phyloP scores from a whole-genome alignment of 2,329 filamentous ascomycete genomes.

The Emmonsiellopsis sp. region DNA sequence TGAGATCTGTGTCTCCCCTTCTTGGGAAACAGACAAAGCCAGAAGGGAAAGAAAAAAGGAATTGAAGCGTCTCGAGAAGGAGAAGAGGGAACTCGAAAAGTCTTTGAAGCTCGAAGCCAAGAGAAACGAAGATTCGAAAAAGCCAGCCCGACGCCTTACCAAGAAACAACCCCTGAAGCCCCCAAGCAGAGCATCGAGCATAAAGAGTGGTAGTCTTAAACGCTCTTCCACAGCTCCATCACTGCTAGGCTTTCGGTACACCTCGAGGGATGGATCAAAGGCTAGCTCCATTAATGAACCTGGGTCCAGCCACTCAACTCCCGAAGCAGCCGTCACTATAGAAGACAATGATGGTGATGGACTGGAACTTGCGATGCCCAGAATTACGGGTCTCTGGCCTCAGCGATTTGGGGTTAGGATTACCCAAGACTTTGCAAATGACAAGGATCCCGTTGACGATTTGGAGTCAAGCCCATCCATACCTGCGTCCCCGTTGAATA shows the following conservation, averaged over 20 bases:
- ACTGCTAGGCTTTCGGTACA: conserved; percentile 10
- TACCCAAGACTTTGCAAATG: conserved; percentile 5
- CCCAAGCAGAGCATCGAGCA: conserved; percentile 13
- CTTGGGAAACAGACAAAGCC: conserved; percentile 9
- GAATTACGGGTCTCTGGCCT: conserved; percentile 7
- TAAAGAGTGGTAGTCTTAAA: conserved; percentile 5
- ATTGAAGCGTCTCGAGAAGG: conserved; percentile 10
- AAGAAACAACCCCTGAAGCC: conserved; percentile 8
- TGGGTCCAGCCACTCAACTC: background rate
- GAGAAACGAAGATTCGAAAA: conserved; percentile 1
- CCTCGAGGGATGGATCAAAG: conserved; percentile 6
- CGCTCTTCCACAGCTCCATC: conserved; percentile 10
- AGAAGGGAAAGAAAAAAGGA: conserved; percentile 12
- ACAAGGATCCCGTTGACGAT: background rate
- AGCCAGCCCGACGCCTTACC: conserved; percentile 10
- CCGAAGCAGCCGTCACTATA: background rate
- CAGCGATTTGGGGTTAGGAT: background rate
- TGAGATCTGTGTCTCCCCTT: conserved; percentile 13
- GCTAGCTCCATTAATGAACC: conserved; percentile 9
- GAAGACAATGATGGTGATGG: background rate
- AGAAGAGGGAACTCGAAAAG: conserved; percentile 12
- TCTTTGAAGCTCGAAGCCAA: conserved; percentile 8
- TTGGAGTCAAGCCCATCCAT: background rate
- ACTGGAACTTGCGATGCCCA: background rate
- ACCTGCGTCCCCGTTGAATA: background rate